Conservation (phyloP, 1,284 basidiomycete genomes). For the Puccinia coronata region DNA sequence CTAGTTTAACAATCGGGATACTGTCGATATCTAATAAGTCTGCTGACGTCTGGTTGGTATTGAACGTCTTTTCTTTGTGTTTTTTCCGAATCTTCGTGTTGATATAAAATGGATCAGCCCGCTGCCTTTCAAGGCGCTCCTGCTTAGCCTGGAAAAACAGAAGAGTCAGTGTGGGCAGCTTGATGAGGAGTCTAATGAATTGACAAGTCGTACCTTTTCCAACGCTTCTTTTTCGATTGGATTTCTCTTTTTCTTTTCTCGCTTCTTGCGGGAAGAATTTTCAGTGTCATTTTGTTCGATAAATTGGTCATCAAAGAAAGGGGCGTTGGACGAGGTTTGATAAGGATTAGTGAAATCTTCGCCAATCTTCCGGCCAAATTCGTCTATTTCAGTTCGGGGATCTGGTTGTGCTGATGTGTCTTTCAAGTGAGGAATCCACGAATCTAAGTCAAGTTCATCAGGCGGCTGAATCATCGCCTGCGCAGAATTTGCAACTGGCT, state of each 20-base stretch:
- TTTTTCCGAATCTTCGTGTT: slow-evolving; percentile 64
- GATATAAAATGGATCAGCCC: slow-evolving; percentile 86
- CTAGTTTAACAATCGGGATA: slow-evolving; percentile 79
- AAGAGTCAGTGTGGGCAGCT: not conserved
- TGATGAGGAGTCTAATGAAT: not conserved
- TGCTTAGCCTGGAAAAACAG: slow-evolving; percentile 66
- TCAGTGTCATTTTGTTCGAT: not conserved
- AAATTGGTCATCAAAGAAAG: slow-evolving; percentile 8
- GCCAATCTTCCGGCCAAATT: slow-evolving; percentile 54
- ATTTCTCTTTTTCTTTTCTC: slow-evolving; percentile 21
- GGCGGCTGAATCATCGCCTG: slow-evolving; percentile 79
- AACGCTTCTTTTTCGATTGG: slow-evolving; percentile 22
- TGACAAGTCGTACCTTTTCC: slow-evolving; percentile 16
- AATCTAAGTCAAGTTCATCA: slow-evolving; percentile 78
- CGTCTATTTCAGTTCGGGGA: slow-evolving; percentile 56
- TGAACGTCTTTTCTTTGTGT: not conserved
- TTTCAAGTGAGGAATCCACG: slow-evolving; percentile 70
- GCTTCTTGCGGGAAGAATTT: not conserved
- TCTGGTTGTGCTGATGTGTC: slow-evolving; percentile 46
- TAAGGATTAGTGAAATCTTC: slow-evolving; percentile 55
- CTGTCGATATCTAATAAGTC: slow-evolving; percentile 71
- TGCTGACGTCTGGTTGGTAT: not conserved
- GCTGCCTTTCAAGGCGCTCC: slow-evolving; percentile 71
- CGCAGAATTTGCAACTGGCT: slow-evolving; percentile 76
- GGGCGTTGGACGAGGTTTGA: not conserved